Conservation (phyloP, 331 rosid species). For the Acacia concinna region DNA sequence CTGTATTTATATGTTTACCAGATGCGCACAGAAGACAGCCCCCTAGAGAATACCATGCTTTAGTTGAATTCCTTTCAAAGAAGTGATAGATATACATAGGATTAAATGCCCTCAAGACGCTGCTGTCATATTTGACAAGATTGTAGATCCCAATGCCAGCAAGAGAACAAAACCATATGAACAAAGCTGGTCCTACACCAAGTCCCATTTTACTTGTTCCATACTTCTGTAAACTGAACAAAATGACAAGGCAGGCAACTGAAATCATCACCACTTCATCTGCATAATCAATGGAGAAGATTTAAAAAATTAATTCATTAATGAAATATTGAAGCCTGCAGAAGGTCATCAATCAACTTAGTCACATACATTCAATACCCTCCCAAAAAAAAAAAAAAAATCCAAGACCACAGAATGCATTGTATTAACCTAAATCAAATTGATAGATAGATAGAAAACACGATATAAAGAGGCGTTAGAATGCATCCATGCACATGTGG, state of each 20-base stretch:
- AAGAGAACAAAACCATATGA: slow-evolving; percentile 92
- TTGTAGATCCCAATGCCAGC: slow-evolving; percentile 84
- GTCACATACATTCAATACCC: background rate
- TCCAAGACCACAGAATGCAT: background rate
- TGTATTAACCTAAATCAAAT: background rate
- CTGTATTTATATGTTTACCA: slow-evolving; percentile 55
- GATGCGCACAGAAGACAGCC: slow-evolving; percentile 98
- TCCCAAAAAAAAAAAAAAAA: background rate
- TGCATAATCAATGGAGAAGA: slow-evolving; percentile 52
- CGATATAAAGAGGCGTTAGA: slow-evolving; percentile 56
- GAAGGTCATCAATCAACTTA: background rate
- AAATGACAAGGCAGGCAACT: slow-evolving; percentile 77
- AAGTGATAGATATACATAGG: slow-evolving; percentile 86
- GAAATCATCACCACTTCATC: slow-evolving; percentile 92
- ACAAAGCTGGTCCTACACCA: slow-evolving; percentile 89
- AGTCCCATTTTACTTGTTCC: slow-evolving; percentile 99
- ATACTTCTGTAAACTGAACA: slow-evolving; percentile 94
- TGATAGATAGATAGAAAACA: background rate
- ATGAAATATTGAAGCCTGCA: background rate
- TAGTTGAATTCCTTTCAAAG: slow-evolving; percentile 86
- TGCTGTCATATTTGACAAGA: slow-evolving; percentile 75
- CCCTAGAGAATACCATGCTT: slow-evolving; percentile 96
- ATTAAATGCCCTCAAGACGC: slow-evolving; percentile 89
- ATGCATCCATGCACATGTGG: background rate
- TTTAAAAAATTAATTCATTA: slow-evolving; percentile 21